These are phyloP conservation scores for Corchorus capsularis DNA, from an alignment of 345 rosid genomes.

Conservation along the genomic window DNA sequence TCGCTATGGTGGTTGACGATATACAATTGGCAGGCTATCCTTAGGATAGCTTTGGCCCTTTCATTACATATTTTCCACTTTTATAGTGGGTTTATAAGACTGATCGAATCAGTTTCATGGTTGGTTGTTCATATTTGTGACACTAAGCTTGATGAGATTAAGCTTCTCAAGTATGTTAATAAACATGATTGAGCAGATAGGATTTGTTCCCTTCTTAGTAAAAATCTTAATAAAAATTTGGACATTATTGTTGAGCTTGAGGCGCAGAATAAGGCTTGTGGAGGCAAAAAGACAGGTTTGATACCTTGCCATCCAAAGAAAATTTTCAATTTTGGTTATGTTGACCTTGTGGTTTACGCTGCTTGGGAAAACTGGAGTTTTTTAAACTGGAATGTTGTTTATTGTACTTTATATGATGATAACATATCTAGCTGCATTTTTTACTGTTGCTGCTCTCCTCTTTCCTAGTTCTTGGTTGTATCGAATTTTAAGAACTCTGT, in stretches of 20 bases:
- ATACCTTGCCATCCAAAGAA: conserved; percentile 46
- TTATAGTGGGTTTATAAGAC: too few relatives aligned
- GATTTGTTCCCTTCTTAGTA: too few relatives aligned
- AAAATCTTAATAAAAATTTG: too few relatives aligned
- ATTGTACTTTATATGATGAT: not conserved
- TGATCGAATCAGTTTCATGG: too few relatives aligned
- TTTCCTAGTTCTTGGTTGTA: conserved; percentile 25
- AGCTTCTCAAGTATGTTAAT: too few relatives aligned
- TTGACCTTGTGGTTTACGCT: conserved; percentile 35
- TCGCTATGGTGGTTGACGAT: conserved; percentile 75
- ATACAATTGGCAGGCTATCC: not conserved
- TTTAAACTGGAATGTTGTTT: conserved; percentile 25
- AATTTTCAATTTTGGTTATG: conserved; percentile 11
- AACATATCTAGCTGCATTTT: conserved; percentile 17
- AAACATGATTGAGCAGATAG: too few relatives aligned
- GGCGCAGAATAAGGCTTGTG: conserved; percentile 30
- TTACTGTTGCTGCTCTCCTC: conserved; percentile 26
- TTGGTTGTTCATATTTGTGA: too few relatives aligned
- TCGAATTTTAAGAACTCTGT: conserved; percentile 27
- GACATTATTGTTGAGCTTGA: conserved; percentile 13
- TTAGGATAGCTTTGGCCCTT: too few relatives aligned
- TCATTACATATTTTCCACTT: too few relatives aligned
- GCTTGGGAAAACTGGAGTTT: conserved; percentile 28
- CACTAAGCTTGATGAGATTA: too few relatives aligned
- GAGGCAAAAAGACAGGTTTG: conserved; percentile 33